A percentile compares a stretch with the other conserved stretches of the same genome.
These are phyloP conservation scores for Trichoderma sp. DNA, from an alignment of 2,329 filamentous ascomycete species.

Conservation along the genomic window DNA sequence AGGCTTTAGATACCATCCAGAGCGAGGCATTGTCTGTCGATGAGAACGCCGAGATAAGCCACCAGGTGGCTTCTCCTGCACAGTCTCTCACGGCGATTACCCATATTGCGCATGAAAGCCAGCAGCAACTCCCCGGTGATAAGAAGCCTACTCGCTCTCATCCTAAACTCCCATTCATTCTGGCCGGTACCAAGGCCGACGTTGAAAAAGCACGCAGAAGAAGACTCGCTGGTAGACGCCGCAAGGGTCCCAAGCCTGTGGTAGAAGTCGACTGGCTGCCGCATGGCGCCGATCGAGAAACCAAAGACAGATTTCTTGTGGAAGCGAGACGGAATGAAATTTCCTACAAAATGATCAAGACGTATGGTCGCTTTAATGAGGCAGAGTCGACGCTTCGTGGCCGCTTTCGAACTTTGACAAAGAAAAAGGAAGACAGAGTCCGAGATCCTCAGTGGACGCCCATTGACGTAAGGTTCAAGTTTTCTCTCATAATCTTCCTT, in stretches of 20 bases:
- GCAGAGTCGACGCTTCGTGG: slow-evolving; percentile 75
- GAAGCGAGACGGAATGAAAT: slow-evolving; percentile 58
- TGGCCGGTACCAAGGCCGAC: not conserved
- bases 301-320: slow-evolving; percentile 54
- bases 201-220: not conserved
- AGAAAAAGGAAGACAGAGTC: slow-evolving; percentile 63
- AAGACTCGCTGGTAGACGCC: not conserved
- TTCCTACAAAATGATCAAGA: slow-evolving; percentile 68
- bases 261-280: not conserved
- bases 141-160: not conserved
- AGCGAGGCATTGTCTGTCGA: not conserved
- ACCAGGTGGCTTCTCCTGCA: not conserved
- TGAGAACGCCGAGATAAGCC: not conserved
- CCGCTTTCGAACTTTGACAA: slow-evolving; percentile 67
- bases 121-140: not conserved
- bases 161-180: not conserved
- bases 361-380: slow-evolving; percentile 58
- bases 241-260: not conserved
- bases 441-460: slow-evolving; percentile 67
- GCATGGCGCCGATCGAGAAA: not conserved
- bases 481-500: not conserved
- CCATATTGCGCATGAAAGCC: not conserved
- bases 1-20: not conserved
- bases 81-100: not conserved
- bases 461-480: slow-evolving; percentile 61